Conservation (phyloP, 495 filamentous ascomycete species). For the Neurospora sp. region DNA sequence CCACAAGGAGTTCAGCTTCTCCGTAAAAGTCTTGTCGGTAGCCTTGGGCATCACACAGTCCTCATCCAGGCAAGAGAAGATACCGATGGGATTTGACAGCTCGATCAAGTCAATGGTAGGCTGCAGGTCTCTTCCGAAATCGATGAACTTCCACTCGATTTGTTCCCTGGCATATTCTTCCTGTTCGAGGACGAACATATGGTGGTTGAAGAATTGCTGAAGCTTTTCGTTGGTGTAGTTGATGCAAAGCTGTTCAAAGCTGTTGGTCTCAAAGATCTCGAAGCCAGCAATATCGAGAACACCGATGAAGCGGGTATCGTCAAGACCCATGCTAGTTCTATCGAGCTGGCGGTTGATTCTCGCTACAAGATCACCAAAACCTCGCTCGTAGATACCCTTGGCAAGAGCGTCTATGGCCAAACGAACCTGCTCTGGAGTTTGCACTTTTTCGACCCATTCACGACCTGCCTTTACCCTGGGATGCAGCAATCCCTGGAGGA, state of each 20-base stretch:
- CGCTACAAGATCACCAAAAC: conserved; percentile 84
- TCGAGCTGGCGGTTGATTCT: conserved; percentile 91
- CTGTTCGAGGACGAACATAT: conserved; percentile 99
- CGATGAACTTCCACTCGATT: conserved; percentile 99
- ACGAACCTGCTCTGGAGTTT: conserved; percentile 92
- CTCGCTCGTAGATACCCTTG: conserved; percentile 95
- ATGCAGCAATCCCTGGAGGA: conserved; percentile 80
- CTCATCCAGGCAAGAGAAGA: conserved; percentile 97
- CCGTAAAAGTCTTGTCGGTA: conserved; percentile 91
- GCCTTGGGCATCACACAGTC: conserved; percentile 99
- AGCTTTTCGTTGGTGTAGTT: conserved; percentile 99
- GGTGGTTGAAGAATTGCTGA: conserved; percentile 99
- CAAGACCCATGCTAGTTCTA: conserved; percentile 60
- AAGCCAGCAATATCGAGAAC: conserved; percentile 99
- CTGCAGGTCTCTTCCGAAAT: conserved; percentile 95
- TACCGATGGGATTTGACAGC: conserved; percentile 90
- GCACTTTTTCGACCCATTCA: conserved; percentile 97
- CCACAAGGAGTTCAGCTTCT: conserved; percentile 95
- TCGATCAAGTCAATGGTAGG: conserved; percentile 98
- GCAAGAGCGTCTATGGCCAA: conserved; percentile 83
- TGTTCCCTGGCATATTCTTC: conserved; percentile 97
- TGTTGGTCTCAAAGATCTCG: conserved; percentile 97
- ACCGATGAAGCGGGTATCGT: conserved; percentile 92
- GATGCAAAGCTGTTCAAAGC: conserved; percentile 98
- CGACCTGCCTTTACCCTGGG: conserved; percentile 89